Percentiles rank a stretch among this genome's conserved stretches.
phyloP scores from a whole-genome alignment of 148 eudicot genomes.

The Gaultheria prostrata region DNA sequence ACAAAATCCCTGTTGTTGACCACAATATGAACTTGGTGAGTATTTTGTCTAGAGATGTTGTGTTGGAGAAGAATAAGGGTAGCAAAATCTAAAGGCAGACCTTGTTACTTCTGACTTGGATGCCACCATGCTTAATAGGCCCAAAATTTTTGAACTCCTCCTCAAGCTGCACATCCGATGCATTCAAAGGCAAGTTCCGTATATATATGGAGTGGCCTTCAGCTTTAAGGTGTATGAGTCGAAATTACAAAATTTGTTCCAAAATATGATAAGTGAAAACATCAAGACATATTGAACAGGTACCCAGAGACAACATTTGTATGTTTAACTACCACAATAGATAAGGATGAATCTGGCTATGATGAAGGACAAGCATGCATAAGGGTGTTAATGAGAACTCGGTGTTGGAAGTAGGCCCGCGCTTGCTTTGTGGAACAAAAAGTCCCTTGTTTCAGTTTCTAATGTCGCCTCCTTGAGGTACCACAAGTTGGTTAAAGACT shows the following conservation, averaged over 20 bases:
- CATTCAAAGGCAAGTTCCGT: constrained; percentile 61
- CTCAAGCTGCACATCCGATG: constrained; percentile 50
- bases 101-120: constrained; percentile 80
- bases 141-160: constrained; percentile 65
- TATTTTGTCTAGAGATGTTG: not conserved
- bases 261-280: not conserved
- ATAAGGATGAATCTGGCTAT: not conserved
- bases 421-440: not conserved
- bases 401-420: not conserved
- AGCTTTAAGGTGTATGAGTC: constrained; percentile 17
- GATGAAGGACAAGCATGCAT: not conserved
- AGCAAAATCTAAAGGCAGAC: constrained; percentile 28
- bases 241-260: not conserved
- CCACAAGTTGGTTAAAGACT: not conserved
- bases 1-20: constrained; percentile 65
- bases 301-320: not conserved
- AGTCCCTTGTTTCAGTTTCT: not conserved
- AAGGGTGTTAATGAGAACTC: not conserved
- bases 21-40: constrained; percentile 9
- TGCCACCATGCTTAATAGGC: constrained; percentile 60
- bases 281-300: not conserved
- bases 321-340: constrained; percentile 13
- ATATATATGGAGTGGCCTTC: constrained; percentile 67
- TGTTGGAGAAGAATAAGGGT: not conserved
- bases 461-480: not conserved